Percentiles rank a stretch among this genome's conserved stretches.
phyloP scores from a whole-genome alignment of 768 basidiomycete genomes.

The Podaxis sp. region DNA sequence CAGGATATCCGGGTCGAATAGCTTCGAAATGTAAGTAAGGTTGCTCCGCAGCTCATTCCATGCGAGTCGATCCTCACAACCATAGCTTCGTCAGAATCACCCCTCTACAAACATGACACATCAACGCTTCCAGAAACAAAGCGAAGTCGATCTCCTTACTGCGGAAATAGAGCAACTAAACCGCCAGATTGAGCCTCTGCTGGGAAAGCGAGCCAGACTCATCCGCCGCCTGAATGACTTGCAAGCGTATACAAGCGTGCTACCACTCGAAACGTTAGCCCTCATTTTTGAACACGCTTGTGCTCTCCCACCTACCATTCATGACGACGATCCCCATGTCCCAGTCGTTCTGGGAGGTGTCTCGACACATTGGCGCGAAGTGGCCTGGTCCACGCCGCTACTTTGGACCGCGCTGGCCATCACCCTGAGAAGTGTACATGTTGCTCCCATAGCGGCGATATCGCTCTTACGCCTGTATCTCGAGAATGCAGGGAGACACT shows the following conservation, averaged over 20 bases:
- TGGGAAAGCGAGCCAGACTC: background rate
- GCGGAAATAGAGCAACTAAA: background rate
- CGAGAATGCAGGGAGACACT: background rate
- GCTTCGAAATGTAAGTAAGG: background rate
- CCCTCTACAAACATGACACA: background rate
- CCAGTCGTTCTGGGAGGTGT: background rate
- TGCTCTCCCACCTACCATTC: background rate
- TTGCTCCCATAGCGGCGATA: background rate
- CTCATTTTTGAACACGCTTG: background rate
- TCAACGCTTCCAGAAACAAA: background rate
- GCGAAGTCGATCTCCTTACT: background rate
- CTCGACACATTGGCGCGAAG: background rate
- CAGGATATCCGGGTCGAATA: background rate
- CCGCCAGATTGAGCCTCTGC: background rate
- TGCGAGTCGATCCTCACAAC: background rate
- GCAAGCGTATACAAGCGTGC: background rate
- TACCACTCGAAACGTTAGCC: slow-evolving; percentile 4
- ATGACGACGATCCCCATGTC: background rate
- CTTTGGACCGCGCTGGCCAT: background rate
- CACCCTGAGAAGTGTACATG: background rate
- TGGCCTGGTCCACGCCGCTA: background rate
- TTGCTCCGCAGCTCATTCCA: background rate
- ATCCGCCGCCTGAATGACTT: background rate
- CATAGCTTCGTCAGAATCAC: background rate
- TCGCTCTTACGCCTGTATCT: background rate